Base-by-base conservation (phyloP, 2,329 filamentous ascomycete species). In the Cladosporium austrohemisphaericum region DNA sequence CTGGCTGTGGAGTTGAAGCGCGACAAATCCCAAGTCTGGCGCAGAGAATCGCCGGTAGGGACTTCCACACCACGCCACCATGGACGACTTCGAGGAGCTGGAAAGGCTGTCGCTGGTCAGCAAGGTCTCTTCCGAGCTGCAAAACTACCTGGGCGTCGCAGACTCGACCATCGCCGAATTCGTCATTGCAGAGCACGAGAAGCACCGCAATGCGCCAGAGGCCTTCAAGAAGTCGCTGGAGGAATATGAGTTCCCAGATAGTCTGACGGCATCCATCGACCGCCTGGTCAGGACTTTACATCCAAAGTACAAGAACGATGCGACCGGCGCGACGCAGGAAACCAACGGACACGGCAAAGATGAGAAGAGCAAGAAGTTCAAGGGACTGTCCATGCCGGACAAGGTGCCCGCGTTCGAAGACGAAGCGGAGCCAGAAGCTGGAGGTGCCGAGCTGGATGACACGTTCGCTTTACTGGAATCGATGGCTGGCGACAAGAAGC, bases 81-180 rank as follows among this genome's bases (percentile, higher is more conserved):
- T 96, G 89, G 90, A 95, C 66, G 92, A 96, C 65, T 79, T 98
- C 58, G 81, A 88, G 68, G 87, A 88, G 60, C 83, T 98, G 65
- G 93, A 98, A 77, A 78, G 94, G 53, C 79, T 98, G 47, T 95
- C 91, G 61, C 84, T 98, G 63, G 90, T 97, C 50, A 93, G 89
- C 43, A 95, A 92, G 69, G 89, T 98, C 60, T 90, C 90, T 11
- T 92, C 87, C 14, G 93, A 98, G 70, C 78, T 98, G 46, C 86
- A 95, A 62, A 98, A 98, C 65, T 88, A 98, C 71, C 72, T 97
- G 52, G 89, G 91, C 49, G 83, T 96, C 60, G 86, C 81, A 66
- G 91, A 98, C 71, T 96, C 95, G 71, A 95, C 89, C 4, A 82
- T 98, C 20, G 91, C 93, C 59, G 93, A 98, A 70, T 98, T 95